These are phyloP conservation scores for Citrus hindsii DNA, from an alignment of 345 rosid species.

Conservation along the genomic window DNA sequence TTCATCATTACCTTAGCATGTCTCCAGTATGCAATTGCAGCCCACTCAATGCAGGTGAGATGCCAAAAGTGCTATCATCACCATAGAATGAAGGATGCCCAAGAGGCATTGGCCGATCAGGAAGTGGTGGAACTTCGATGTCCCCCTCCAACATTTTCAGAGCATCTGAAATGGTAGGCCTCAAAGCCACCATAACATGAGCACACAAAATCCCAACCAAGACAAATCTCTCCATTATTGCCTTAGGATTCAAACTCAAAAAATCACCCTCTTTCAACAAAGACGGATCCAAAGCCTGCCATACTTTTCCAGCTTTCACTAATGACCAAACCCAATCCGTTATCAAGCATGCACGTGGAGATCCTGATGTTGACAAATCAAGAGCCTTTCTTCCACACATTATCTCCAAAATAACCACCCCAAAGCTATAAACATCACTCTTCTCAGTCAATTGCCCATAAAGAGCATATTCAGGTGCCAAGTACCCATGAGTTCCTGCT, in stretches of 20 bases:
- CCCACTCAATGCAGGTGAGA: constrained; percentile 51
- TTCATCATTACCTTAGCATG: constrained; percentile 41
- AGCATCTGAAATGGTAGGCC: constrained; percentile 82
- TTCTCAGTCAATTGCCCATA: constrained; percentile 89
- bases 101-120: constrained; percentile 73
- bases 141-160: constrained; percentile 93
- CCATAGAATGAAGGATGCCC: constrained; percentile 40
- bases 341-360: constrained; percentile 59
- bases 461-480: constrained; percentile 91
- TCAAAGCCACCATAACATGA: constrained; percentile 89
- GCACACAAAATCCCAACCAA: constrained; percentile 83
- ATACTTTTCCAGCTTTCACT: constrained; percentile 64
- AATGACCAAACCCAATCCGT: constrained; percentile 96
- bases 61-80: constrained; percentile 39
- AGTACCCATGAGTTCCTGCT: constrained; percentile 92
- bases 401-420: constrained; percentile 81
- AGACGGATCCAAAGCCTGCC: constrained; percentile 51
- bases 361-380: constrained; percentile 57
- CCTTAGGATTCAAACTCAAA: constrained; percentile 54
- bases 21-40: constrained; percentile 36
- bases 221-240: constrained; percentile 79
- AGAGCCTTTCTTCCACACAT: constrained; percentile 91
- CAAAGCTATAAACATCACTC: constrained; percentile 94
- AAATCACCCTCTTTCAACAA: constrained; percentile 43
- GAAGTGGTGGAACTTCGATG: constrained; percentile 70